Evolutionary conservation across 371 early-diverging fungal species (phyloP).

Genomic region (Encephalitozoon hellem): DNA sequence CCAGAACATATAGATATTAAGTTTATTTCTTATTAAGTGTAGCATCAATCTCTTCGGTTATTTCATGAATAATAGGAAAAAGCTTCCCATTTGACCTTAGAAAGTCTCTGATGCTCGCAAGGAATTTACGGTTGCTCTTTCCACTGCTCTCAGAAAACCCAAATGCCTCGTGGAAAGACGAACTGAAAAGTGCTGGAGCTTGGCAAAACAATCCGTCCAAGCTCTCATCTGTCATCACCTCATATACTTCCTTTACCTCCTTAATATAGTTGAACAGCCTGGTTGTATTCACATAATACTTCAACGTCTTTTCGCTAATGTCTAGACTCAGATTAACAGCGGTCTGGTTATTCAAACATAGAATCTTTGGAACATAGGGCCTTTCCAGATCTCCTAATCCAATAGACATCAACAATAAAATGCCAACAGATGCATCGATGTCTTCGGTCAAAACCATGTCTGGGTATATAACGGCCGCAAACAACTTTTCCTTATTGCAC

Average conservation of each 20-base stretch:
- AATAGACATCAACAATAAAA: not conserved
- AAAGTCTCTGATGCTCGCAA: not conserved
- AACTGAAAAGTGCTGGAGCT: not conserved
- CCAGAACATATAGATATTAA: not conserved
- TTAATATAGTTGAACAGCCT: not conserved
- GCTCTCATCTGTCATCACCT: not conserved
- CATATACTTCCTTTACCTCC: not conserved
- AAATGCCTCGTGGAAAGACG: not conserved
- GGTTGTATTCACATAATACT: not conserved
- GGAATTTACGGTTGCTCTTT: not conserved
- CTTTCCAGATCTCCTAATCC: not conserved
- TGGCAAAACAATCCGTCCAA: too few relatives aligned
- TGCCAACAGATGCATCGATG: not conserved
- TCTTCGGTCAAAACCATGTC: not conserved
- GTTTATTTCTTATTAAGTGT: slow-evolving; percentile 10
- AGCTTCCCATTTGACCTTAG: not conserved
- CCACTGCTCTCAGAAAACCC: not conserved
- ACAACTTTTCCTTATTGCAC: not conserved
- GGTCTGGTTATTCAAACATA: not conserved
- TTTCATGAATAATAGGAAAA: not conserved
- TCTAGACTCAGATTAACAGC: not conserved
- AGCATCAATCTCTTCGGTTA: not conserved
- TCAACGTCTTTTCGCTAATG: not conserved
- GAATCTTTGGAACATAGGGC: not conserved
- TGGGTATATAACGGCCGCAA: not conserved